Evolutionary conservation across 1,284 basidiomycete species (phyloP).

Genomic region (Fistulinella cinereoalba): DNA sequence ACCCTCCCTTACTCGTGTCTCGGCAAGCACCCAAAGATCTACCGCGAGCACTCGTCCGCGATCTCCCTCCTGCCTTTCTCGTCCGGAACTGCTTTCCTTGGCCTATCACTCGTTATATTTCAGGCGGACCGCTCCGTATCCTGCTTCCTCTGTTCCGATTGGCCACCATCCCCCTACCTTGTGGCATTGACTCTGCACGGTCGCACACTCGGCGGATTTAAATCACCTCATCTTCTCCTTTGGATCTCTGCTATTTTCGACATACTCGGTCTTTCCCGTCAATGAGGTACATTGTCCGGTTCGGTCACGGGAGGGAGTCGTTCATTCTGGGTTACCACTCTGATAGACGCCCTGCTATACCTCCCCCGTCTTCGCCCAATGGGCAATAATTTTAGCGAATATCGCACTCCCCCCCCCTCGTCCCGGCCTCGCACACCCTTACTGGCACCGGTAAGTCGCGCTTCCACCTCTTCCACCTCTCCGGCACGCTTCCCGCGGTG

Average conservation of each 20-base stretch:
- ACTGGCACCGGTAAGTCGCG: too few species aligned
- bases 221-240: slow-evolving; percentile 18
- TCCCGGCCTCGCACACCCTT: not conserved
- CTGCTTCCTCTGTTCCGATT: slow-evolving; percentile 29
- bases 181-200: slow-evolving; percentile 28
- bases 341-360: slow-evolving; percentile 16
- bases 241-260: slow-evolving; percentile 30
- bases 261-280: slow-evolving; percentile 27
- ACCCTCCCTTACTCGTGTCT: slow-evolving; percentile 27
- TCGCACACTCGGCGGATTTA: slow-evolving; percentile 35
- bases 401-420: not conserved
- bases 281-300: slow-evolving; percentile 34
- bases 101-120: slow-evolving; percentile 40
- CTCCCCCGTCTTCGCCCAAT: slow-evolving; percentile 4
- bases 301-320: slow-evolving; percentile 19
- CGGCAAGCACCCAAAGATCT: slow-evolving; percentile 33
- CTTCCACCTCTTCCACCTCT: too few species aligned
- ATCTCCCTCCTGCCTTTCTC: slow-evolving; percentile 32
- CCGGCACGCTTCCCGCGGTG: slow-evolving; percentile 15
- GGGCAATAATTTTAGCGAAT: slow-evolving; percentile 9
- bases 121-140: slow-evolving; percentile 38
- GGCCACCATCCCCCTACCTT: slow-evolving; percentile 21
- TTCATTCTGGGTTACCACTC: slow-evolving; percentile 18
- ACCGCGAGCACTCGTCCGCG: slow-evolving; percentile 9
- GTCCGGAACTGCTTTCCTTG: slow-evolving; percentile 29